A percentile compares a stretch with the other conserved stretches of the same genome.
Conservation (phyloP, 2,329 filamentous ascomycete genomes). For the Aspergillus chevalieri region DNA sequence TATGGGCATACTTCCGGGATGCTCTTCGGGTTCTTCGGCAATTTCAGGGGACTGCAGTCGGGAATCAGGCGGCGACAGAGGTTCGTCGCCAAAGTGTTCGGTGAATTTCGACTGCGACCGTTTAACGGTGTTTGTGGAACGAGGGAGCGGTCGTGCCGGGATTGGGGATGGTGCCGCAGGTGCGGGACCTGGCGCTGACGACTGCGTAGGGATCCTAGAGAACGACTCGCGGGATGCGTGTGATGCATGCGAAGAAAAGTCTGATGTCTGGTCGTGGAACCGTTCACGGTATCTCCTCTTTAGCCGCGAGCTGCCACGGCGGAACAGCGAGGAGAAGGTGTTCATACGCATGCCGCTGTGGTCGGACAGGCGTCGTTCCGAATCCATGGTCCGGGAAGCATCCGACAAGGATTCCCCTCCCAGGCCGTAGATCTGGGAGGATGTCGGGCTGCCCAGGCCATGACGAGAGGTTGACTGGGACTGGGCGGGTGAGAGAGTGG, state of each 20-base stretch:
- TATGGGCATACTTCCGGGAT: conserved; percentile 9
- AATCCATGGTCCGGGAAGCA: conserved; percentile 48
- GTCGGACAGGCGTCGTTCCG: conserved; percentile 51
- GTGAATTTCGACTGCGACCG: conserved; percentile 85
- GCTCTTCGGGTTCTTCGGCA: conserved; percentile 29
- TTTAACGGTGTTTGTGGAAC: conserved; percentile 55
- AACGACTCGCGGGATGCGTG: conserved; percentile 86
- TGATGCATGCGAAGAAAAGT: conserved; percentile 80
- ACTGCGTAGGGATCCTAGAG: conserved; percentile 48
- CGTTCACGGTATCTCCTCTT: conserved; percentile 49
- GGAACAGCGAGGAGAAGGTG: conserved; percentile 69
- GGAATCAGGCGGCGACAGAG: conserved; percentile 78
- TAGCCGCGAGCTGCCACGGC: conserved; percentile 53
- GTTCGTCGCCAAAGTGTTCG: conserved; percentile 83
- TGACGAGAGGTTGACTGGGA: conserved; percentile 45
- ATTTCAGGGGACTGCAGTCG: conserved; percentile 71
- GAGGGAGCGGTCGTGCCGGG: conserved; percentile 38
- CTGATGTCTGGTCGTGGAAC: conserved; percentile 55
- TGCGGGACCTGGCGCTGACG: conserved; percentile 33
- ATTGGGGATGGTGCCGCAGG: conserved; percentile 21
- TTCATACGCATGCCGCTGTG: conserved; percentile 41
- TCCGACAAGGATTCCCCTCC: conserved; percentile 48
- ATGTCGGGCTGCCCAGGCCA: conserved; percentile 43
- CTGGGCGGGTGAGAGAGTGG: conserved; percentile 27
- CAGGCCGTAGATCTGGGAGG: conserved; percentile 49